Percentiles rank a stretch among this genome's conserved stretches.
These are phyloP conservation scores for Rhizopogon parksii DNA, from an alignment of 1,284 basidiomycete species.

Conservation along the genomic window DNA sequence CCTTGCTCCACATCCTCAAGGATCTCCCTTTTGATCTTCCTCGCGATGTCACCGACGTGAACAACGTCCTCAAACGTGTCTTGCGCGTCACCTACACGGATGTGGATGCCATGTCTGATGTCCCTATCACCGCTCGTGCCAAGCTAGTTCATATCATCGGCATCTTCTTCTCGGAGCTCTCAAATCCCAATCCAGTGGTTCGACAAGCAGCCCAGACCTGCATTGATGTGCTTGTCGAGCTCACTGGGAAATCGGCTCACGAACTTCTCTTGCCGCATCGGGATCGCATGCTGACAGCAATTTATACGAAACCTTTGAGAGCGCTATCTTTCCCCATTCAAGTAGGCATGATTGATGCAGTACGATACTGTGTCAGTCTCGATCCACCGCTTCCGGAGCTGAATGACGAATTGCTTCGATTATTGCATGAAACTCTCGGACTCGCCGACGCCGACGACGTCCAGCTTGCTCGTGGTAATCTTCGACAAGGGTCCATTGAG, in stretches of 20 bases:
- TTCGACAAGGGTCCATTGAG: slow-evolving; percentile 78
- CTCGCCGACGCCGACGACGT: slow-evolving; percentile 93
- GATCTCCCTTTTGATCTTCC: slow-evolving; percentile 92
- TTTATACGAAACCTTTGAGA: slow-evolving; percentile 95
- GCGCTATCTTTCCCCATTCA: slow-evolving; percentile 95
- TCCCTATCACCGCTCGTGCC: slow-evolving; percentile 37
- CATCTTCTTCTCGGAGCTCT: slow-evolving; percentile 86
- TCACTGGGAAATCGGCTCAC: slow-evolving; percentile 66
- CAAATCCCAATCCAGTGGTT: slow-evolving; percentile 82
- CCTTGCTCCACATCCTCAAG: slow-evolving; percentile 89
- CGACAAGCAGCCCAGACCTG: slow-evolving; percentile 81
- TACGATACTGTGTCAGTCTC: slow-evolving; percentile 85
- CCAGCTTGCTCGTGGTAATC: slow-evolving; percentile 67
- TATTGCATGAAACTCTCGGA: slow-evolving; percentile 91
- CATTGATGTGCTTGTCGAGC: slow-evolving; percentile 74
- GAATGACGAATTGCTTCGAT: slow-evolving; percentile 87
- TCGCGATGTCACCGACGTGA: slow-evolving; percentile 73
- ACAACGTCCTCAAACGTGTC: slow-evolving; percentile 73
- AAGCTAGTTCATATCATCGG: slow-evolving; percentile 66
- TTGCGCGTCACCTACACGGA: slow-evolving; percentile 66
- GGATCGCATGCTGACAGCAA: slow-evolving; percentile 81
- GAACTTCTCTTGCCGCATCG: slow-evolving; percentile 84
- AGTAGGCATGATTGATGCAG: slow-evolving; percentile 97
- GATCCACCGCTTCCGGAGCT: slow-evolving; percentile 84
- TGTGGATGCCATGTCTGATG: slow-evolving; percentile 37